These are phyloP conservation scores for Zizania palustris DNA, from an alignment of 202 grass and related monocot genomes.

Conservation along the genomic window DNA sequence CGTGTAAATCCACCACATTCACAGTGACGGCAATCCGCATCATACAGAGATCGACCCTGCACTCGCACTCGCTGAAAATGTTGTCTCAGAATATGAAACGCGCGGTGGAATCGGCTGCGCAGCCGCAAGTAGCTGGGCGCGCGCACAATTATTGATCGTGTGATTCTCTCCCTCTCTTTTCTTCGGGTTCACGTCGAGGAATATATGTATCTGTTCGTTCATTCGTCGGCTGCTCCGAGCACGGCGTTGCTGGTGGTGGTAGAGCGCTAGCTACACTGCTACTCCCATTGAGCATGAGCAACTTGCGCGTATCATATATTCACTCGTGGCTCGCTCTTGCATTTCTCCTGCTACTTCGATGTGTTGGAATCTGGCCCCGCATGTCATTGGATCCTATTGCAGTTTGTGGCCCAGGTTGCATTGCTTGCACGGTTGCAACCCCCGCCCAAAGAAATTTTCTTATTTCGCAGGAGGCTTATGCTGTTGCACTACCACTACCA, in stretches of 20 bases:
- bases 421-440: no score
- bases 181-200: neutral
- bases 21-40: neutral
- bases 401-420: no score
- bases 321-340: neutral
- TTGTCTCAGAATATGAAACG: neutral
- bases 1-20: no score
- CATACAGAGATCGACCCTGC: neutral
- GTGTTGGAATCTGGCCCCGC: no score
- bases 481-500: no score
- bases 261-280: no score
- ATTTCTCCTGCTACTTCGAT: neutral
- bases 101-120: neutral
- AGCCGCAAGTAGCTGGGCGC: neutral
- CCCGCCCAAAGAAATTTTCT: no score
- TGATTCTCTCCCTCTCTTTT: neutral
- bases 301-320: neutral
- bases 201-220: neutral
- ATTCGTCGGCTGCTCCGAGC: neutral
- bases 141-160: neutral
- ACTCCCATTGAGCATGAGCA: neutral
- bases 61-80: neutral
- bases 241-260: neutral
- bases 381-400: no score
- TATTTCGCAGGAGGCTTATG: no score